Base-by-base conservation (phyloP, 1,284 basidiomycete species). In the Apiotrichum brassicae region DNA sequence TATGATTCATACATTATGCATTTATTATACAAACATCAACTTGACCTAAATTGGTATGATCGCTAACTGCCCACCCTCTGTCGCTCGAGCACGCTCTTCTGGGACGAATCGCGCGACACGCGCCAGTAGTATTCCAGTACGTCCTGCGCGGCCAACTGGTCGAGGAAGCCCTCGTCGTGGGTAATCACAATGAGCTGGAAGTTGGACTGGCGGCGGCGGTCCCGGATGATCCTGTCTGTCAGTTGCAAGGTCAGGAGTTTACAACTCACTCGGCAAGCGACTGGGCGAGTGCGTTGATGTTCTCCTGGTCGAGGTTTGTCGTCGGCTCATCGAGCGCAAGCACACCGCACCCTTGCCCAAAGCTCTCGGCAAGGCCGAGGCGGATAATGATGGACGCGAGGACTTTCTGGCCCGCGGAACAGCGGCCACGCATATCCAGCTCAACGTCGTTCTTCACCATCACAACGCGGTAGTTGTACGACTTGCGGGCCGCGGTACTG, bases 391-490 rank as follows among this genome's bases (percentile, higher is more conserved):
- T 97, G n/a, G 90, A 95, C 24, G 95, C 95, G 51, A 98, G 76
- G 78, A 97, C 97, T 75, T 98, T 99, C 73, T 99, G 95, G 0
- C 95, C 95, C 0, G 95, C 95, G 19, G 88, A 93, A 73, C 95
- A 99, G 54, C 95, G 83, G 24, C 95, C 95, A 53, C 94, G 85
- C 94, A 99, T 99, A 71, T 99, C 94, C 84, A 99, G 93, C 74
- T 98, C 94, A 36, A 97, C 92, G 64, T 91, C 86, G 68, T 97
- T 93, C 76, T 97, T 98, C 54, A 87, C 87, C 94, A 98, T 98
- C 58, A 95, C 92, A 43, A 95, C 95, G 51, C 95, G 81, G 74
- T 99, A 99, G 72, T 98, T 98, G 78, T 99, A 98, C n/a, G 91
- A 88, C 60, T 88, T 80, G 64, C 90, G 87, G 20, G 86, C 82